Conservation (phyloP, 768 basidiomycete genomes). For the Pisolithus microcarpus region DNA sequence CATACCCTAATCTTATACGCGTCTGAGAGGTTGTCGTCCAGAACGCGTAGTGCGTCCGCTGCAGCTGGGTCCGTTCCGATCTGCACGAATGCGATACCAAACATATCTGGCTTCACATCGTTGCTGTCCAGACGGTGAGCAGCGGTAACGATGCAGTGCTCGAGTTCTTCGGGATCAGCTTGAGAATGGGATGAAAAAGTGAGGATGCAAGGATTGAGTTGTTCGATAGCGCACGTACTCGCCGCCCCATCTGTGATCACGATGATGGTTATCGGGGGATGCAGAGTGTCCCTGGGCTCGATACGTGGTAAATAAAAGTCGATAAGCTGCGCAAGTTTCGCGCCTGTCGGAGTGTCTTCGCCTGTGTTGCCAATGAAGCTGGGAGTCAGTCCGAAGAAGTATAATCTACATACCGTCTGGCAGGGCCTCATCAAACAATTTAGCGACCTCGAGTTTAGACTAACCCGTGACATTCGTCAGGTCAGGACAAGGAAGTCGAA, state of each 20-base stretch:
- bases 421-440: conserved; percentile 19
- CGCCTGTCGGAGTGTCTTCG: conserved; percentile 34
- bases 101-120: conserved; percentile 28
- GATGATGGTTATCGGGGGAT: conserved; percentile 31
- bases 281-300: conserved; percentile 20
- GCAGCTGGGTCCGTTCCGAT: conserved; percentile 35
- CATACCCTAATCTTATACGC: conserved; percentile 27
- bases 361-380: conserved; percentile 6
- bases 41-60: conserved; percentile 31
- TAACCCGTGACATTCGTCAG: conserved; percentile 2
- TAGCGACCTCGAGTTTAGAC: conserved; percentile 16
- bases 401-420: conserved; percentile 15
- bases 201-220: neutral
- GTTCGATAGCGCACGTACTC: conserved; percentile 24
- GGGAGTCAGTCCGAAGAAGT: neutral
- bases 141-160: conserved; percentile 27
- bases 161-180: conserved; percentile 24
- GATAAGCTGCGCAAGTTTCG: conserved; percentile 31
- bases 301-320: conserved; percentile 29
- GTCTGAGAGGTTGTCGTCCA: conserved; percentile 32
- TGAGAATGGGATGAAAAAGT: neutral
- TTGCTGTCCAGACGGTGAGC: conserved; percentile 35
- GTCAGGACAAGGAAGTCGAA: neutral
- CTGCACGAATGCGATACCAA: conserved; percentile 43
- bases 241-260: conserved; percentile 36